Percentiles rank a stretch among this genome's conserved stretches.
Conservation (phyloP, 306 rosid genomes). For the Medicago ruthenica region DNA sequence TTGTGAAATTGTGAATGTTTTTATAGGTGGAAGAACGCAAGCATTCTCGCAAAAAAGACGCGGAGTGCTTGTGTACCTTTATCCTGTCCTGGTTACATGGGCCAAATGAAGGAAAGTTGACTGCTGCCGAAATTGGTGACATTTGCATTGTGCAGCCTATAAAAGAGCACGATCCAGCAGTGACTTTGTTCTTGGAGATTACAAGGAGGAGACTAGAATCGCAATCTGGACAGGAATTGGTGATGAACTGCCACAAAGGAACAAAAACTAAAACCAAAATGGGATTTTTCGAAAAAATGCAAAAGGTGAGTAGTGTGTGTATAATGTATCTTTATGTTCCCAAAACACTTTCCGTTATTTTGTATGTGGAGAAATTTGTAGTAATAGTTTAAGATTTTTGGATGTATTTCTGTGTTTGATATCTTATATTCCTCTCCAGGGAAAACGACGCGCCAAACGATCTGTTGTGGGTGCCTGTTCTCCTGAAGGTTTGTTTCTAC, state of each 20-base stretch:
- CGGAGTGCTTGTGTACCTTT: conserved; percentile 61
- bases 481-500: conserved; percentile 33
- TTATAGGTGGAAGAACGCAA: conserved; percentile 56
- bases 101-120: conserved; percentile 52
- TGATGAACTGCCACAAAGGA: not conserved
- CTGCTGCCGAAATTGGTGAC: conserved; percentile 42
- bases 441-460: conserved; percentile 34
- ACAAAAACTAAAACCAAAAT: conserved; percentile 17
- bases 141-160: conserved; percentile 57
- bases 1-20: conserved; percentile 23
- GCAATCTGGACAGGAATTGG: conserved; percentile 3
- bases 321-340: conserved; percentile 2
- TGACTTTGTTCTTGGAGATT: conserved; percentile 56
- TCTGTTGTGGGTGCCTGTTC: conserved; percentile 37
- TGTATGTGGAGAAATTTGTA: conserved; percentile 1
- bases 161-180: conserved; percentile 44
- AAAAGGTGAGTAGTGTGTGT: conserved; percentile 49
- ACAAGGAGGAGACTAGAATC: conserved; percentile 44
- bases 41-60: conserved; percentile 56
- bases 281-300: conserved; percentile 38
- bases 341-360: conserved; percentile 7
- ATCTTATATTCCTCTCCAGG: conserved; percentile 51
- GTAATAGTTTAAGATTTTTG: conserved; percentile 1
- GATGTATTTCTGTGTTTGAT: conserved; percentile 34
- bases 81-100: conserved; percentile 68